Percentiles rank a stretch among this genome's conserved stretches.
phyloP scores from a whole-genome alignment of 2,329 filamentous ascomycete species.

The Phaeosphaeria sp. region DNA sequence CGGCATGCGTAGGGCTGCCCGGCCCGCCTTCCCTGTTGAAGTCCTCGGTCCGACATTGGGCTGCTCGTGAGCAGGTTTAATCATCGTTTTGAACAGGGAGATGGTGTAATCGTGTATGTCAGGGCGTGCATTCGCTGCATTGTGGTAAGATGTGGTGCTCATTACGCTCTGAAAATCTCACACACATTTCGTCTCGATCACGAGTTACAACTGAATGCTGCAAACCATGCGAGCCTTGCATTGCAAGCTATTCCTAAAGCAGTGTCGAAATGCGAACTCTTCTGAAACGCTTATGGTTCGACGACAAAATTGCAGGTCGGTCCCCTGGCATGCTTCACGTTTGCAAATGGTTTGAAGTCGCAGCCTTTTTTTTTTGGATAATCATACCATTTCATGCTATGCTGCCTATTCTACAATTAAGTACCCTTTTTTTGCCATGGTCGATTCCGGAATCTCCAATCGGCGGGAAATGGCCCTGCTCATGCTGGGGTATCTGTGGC shows the following conservation, averaged over 20 bases:
- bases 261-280: constrained; percentile 19
- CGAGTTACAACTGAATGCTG: neutral
- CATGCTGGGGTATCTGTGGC: constrained; percentile 18
- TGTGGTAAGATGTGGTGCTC: neutral
- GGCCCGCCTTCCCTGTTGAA: constrained; percentile 5
- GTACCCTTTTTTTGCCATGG: neutral
- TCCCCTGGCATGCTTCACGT: neutral
- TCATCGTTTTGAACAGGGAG: neutral
- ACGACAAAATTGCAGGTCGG: neutral
- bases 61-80: neutral
- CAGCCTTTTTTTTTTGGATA: constrained; percentile 1
- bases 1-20: constrained; percentile 3
- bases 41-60: constrained; percentile 13
- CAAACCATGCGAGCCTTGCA: neutral
- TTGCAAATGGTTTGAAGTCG: constrained; percentile 2
- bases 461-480: neutral
- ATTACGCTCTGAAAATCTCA: neutral
- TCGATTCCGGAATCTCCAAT: constrained; percentile 19
- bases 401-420: constrained; percentile 18
- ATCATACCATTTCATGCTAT: constrained; percentile 25
- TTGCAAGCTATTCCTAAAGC: constrained; percentile 7
- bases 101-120: neutral
- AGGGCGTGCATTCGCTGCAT: neutral
- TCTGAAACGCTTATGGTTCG: constrained; percentile 11
- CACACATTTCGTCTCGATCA: neutral